Percentiles rank a stretch among this genome's conserved stretches.
Evolutionary conservation across 257 asterid genomes (phyloP).

Genomic region (Rhazya stricta): DNA sequence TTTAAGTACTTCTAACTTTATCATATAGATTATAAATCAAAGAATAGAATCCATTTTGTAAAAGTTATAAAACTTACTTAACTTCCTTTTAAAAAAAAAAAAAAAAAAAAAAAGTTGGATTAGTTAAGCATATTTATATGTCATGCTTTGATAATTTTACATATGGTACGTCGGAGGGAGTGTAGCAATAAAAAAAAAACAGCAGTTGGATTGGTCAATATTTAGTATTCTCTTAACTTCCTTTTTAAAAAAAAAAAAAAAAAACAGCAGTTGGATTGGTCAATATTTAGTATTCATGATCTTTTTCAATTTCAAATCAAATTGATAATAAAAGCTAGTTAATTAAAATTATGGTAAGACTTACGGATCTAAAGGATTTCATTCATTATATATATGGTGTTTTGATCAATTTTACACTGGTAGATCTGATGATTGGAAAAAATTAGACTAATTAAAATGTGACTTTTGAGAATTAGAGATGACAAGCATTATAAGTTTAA

Average conservation of each 20-base stretch:
- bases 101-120: too few species aligned
- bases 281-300: background rate
- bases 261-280: background rate
- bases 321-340: background rate
- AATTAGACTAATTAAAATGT: background rate
- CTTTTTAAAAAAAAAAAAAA: too few species aligned
- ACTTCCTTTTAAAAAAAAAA: too few species aligned
- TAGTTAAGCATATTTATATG: too few species aligned
- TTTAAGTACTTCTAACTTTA: background rate
- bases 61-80: background rate
- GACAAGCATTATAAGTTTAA: background rate
- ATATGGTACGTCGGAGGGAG: too few species aligned
- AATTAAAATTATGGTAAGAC: background rate
- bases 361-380: background rate
- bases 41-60: background rate
- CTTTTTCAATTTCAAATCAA: background rate
- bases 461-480: background rate
- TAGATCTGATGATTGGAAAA: background rate
- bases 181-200: too few species aligned
- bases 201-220: background rate
- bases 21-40: background rate
- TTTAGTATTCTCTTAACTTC: too few species aligned
- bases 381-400: background rate
- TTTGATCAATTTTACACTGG: background rate
- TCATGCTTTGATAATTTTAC: too few species aligned